Evolutionary conservation across 345 rosid species (phyloP).

Genomic region (Jatropha curcas): DNA sequence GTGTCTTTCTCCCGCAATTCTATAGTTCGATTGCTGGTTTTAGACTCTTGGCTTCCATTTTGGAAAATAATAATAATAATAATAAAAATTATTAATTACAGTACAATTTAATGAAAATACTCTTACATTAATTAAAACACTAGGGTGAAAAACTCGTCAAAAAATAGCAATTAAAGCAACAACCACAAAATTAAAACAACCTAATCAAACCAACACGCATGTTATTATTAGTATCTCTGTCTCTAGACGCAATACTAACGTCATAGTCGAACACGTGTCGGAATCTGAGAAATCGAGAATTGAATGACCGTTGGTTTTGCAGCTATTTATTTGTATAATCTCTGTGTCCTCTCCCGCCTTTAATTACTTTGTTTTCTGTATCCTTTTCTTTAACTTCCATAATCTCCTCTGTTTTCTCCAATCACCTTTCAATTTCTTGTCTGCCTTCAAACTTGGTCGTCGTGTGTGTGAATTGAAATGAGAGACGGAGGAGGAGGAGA

Average conservation of each 20-base stretch:
- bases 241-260: not conserved
- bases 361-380: slow-evolving; percentile 13
- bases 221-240: slow-evolving; percentile 16
- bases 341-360: slow-evolving; percentile 26
- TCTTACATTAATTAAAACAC: no score
- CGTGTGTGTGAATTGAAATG: slow-evolving; percentile 2
- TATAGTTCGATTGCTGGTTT: no score
- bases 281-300: not conserved
- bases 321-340: slow-evolving; percentile 21
- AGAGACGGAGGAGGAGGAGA: slow-evolving; percentile 26
- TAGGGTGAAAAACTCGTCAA: no score
- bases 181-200: slow-evolving; percentile 20
- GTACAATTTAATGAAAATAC: no score
- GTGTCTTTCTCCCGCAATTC: no score
- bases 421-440: not conserved
- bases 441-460: not conserved
- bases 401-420: not conserved
- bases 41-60: no score
- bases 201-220: slow-evolving; percentile 20
- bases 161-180: not conserved
- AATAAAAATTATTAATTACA: no score
- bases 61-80: no score
- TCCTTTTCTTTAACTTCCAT: not conserved
- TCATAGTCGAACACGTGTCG: slow-evolving; percentile 29
- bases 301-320: slow-evolving; percentile 12